Evolutionary conservation across 2,329 filamentous ascomycete species (phyloP), one percentile per base, ranked within the genome.

Genomic region (Lasiodiplodia gonubiensis): DNA sequence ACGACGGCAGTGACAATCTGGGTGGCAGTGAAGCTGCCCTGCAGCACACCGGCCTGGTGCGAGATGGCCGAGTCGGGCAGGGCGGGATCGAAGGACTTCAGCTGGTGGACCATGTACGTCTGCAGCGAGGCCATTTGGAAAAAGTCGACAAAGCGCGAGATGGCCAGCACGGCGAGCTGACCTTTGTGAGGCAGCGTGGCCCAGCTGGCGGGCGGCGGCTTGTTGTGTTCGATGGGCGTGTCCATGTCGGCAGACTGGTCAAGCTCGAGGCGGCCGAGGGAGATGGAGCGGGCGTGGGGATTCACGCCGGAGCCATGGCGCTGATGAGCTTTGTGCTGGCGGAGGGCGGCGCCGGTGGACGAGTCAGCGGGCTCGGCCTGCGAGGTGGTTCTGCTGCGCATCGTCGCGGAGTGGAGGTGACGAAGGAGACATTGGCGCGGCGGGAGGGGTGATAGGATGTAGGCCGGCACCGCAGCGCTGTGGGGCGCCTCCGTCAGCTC

Each of bases 41-140:
- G 78, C 18, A 81, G 69, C 59, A 80, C 74, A 60, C 79, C 79
- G 5, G 79, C 77, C 68, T 81, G 80, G 69, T 80, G 78, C 30
- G 79, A 78, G 49, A 81, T 80, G 55, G 81, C 77, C 27, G 82
- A 76, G 66, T 86, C 83, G 18, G 84, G 81, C 16, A 86, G 76
- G 12, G 72, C 70, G 11, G 74, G 72, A 63, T 81, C 76, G 70
- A 81, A 81, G 66, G 77, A 79, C 70, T 78, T 78, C 23, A 81
- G 73, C 70, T 81, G 79, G 64, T 80, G 77, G 46, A 80, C 77
- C 79, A 81, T 81, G 73, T 78, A 80, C n/a, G 79, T 80, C 70
- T 81, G 79, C 18, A 81, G 70, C 6, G 79, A 78, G 7, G 79
- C 79, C 79, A 79, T 80, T 70, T 81, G 79, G 72, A 80, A 81